These are phyloP conservation scores for Sechiopsis laciniata DNA, from an alignment of 306 rosid genomes.

Conservation along the genomic window DNA sequence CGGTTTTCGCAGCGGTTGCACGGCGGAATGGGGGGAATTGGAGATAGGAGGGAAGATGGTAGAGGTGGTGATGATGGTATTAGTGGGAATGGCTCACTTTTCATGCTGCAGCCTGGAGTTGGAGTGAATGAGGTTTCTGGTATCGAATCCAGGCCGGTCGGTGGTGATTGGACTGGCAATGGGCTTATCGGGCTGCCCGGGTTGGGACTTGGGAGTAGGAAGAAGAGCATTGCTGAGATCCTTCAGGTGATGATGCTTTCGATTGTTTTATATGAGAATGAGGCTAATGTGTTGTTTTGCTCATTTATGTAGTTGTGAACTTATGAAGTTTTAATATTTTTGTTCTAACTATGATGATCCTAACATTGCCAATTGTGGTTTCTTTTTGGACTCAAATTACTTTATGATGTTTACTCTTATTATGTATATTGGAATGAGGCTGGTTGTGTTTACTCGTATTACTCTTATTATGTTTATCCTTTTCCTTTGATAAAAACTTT, in stretches of 20 bases:
- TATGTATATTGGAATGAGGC: neutral
- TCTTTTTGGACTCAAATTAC: too few species aligned
- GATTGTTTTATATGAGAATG: neutral
- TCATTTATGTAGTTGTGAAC: neutral
- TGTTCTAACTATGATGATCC: neutral
- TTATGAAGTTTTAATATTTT: neutral
- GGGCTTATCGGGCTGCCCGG: slow-evolving; percentile 47
- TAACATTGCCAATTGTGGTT: neutral
- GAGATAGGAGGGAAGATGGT: slow-evolving; percentile 35
- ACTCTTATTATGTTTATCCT: neutral
- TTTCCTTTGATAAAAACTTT: neutral
- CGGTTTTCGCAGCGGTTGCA: slow-evolving; percentile 42
- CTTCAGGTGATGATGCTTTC: slow-evolving; percentile 34
- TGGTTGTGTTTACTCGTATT: too few species aligned
- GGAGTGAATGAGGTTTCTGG: slow-evolving; percentile 32
- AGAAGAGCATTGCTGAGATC: slow-evolving; percentile 45
- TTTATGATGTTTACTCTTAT: neutral
- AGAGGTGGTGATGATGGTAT: slow-evolving; percentile 21
- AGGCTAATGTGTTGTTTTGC: slow-evolving; percentile 18
- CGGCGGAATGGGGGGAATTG: slow-evolving; percentile 37
- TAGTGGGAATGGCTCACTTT: slow-evolving; percentile 30
- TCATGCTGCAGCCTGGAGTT: slow-evolving; percentile 38
- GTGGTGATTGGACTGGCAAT: slow-evolving; percentile 40
- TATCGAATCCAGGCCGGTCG: slow-evolving; percentile 23
- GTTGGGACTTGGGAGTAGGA: slow-evolving; percentile 43